Conservation (phyloP, 164 flowering plant species). For the Santalum album region DNA sequence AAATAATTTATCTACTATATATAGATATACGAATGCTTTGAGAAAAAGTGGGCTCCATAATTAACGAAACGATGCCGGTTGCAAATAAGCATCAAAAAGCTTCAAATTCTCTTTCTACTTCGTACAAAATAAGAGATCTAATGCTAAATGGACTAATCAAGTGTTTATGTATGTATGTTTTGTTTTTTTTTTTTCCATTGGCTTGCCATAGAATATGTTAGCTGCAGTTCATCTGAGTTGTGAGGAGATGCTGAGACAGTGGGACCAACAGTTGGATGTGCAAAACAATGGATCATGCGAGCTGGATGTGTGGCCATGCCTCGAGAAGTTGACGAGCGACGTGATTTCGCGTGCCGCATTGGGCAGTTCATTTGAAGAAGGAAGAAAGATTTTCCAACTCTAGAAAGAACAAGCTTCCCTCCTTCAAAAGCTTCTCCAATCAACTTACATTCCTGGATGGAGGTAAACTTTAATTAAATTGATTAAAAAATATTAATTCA, state of each 20-base stretch:
- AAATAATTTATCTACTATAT: no score
- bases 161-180: not conserved
- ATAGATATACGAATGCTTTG: no score
- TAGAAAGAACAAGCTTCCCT: conserved; percentile 23
- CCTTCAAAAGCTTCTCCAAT: conserved; percentile 6
- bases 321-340: conserved; percentile 28
- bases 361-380: conserved; percentile 37
- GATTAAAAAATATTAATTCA: no score
- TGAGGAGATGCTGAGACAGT: conserved; percentile 13
- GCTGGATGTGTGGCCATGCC: conserved; percentile 24
- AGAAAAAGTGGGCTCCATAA: no score
- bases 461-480: no score
- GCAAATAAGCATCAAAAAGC: no score
- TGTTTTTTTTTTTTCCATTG: no score
- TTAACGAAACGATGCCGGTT: no score
- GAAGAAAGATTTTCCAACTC: conserved; percentile 29
- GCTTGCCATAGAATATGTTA: conserved; percentile 20
- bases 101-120: no score
- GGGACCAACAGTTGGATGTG: conserved; percentile 16
- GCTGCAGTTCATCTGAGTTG: conserved; percentile 23
- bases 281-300: conserved; percentile 11
- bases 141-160: not conserved
- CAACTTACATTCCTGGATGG: conserved; percentile 32
- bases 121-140: no score
- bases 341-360: conserved; percentile 40